Conservation (phyloP, 1,284 basidiomycete species). For the Peniophora sp. region DNA sequence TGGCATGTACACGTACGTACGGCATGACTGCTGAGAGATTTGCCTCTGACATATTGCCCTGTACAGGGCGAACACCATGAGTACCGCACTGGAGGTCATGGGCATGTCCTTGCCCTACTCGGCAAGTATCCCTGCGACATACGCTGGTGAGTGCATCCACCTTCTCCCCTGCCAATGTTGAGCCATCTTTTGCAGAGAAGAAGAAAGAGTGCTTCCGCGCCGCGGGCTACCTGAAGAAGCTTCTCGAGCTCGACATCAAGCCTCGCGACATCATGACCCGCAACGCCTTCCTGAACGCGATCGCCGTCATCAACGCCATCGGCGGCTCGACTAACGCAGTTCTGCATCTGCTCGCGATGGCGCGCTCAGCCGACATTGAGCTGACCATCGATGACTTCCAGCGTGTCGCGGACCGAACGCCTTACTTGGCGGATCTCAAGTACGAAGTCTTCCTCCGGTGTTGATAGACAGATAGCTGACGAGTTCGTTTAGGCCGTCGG, state of each 20-base stretch:
- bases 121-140: constrained; percentile 76
- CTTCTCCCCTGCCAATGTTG: neutral
- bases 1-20: constrained; percentile 73
- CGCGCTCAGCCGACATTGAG: constrained; percentile 81
- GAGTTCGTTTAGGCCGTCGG: constrained; percentile 63
- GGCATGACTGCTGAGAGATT: neutral
- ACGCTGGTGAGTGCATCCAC: constrained; percentile 59
- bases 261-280: constrained; percentile 91
- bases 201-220: constrained; percentile 79
- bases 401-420: constrained; percentile 77
- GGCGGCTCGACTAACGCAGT: constrained; percentile 94
- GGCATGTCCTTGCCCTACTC: constrained; percentile 91
- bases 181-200: constrained; percentile 47
- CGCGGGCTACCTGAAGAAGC: constrained; percentile 72
- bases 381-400: constrained; percentile 95
- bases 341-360: constrained; percentile 90
- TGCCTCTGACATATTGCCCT: neutral
- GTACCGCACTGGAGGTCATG: constrained; percentile 81
- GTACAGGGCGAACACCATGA: constrained; percentile 78
- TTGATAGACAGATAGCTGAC: too few species aligned
- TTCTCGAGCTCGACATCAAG: constrained; percentile 84
- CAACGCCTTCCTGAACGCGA: constrained; percentile 87
- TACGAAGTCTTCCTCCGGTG: constrained; percentile 20
- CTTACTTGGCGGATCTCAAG: constrained; percentile 93
- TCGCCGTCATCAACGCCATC: constrained; percentile 76